Conservation (phyloP, 306 rosid genomes). For the Oxytropis ochrocephala region DNA sequence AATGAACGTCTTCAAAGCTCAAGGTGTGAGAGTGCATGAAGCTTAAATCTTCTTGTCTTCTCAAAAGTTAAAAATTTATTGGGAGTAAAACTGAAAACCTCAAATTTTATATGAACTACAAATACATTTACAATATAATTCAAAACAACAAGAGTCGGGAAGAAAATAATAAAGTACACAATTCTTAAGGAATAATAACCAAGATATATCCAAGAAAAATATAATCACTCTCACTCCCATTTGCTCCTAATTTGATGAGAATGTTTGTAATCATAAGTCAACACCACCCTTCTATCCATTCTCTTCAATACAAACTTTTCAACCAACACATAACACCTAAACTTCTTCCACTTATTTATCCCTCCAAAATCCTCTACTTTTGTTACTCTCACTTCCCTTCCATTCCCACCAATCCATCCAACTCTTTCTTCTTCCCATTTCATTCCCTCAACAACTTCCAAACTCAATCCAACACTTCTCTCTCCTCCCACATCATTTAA, state of each 20-base stretch:
- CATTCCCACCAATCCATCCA: not conserved
- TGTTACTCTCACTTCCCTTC: not conserved
- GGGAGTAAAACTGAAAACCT: no score
- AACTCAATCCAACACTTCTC: conserved; percentile 26
- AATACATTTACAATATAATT: no score
- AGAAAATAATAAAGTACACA: no score
- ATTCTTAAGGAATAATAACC: no score
- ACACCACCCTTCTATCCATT: not conserved
- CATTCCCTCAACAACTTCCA: not conserved
- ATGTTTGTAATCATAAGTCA: not conserved
- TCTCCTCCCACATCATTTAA: conserved; percentile 15
- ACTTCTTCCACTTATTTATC: not conserved
- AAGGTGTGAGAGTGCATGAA: no score
- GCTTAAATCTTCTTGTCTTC: no score
- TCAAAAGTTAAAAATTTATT: no score
- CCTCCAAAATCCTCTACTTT: not conserved
- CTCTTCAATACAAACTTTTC: not conserved
- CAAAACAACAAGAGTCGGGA: no score
- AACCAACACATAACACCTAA: not conserved
- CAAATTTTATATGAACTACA: no score
- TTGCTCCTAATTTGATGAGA: not conserved
- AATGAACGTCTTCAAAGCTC: no score
- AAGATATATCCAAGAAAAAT: no score
- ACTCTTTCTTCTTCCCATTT: conserved; percentile 19
- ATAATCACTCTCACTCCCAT: not conserved